Base-by-base conservation (phyloP, 306 rosid genomes). In the Clitoria ternatea region DNA sequence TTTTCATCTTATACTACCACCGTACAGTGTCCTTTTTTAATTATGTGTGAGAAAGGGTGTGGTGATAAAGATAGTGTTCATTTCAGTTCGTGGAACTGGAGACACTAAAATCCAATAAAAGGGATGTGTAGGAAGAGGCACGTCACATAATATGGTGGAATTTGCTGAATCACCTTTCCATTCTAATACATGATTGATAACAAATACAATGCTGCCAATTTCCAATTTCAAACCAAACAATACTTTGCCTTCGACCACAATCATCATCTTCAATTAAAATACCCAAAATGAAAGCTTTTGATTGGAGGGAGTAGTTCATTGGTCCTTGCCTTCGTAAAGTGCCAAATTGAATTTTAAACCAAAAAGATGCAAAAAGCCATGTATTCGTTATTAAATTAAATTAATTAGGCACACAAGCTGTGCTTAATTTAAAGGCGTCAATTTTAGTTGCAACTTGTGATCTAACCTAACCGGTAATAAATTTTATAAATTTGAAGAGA, bases 81-180 rank as follows among this genome's bases (percentile, higher is more conserved):
- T 17, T 14, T 23, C 61, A 36, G 77, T 69, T 66, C 19, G 44
- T 59, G 65, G 4, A 2, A 29, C 27, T 57, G 65, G 56, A 48
- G 47, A 52, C 66, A 52, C 43, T 14, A 40, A 4, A 62, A 13
- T 43, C 61, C 57, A 12, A 71, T 10, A 22, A 77, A 63, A 63
- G 33, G 13, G 74, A 44, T 44, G 73, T 44, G 73, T 35, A 14
- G 55, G 56, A 33, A 36, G 32, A 44, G 29, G 61, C 55, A 37
- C 24, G 32, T 35, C 79, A 65, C 49, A 5, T 79, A 24, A 36
- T 11, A 8, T 47, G 75, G 50, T 57, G 79, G 48, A 13, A 20
- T 50, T 59, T 81, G 72, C 75, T 49, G 78, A 76, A 76, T 81
- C 85, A 71, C 6, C 5, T 65, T 53, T 56, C 77, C 78, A 76